phyloP scores from a whole-genome alignment of 805 yeast species.

The Ogataea parapolymorpha region DNA sequence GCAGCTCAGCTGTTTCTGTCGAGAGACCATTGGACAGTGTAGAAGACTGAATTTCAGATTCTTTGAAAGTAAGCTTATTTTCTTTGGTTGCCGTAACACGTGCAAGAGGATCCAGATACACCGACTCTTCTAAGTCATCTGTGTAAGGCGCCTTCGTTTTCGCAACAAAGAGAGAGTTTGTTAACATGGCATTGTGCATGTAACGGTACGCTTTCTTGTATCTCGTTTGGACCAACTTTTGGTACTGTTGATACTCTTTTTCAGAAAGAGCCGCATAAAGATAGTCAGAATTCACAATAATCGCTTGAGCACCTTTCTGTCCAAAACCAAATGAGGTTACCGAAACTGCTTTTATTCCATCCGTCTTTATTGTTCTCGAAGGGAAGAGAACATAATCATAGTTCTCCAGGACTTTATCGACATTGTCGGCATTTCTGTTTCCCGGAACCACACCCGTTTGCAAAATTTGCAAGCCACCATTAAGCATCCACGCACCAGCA shows the following conservation, averaged over 20 bases:
- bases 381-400: constrained; percentile 91
- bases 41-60: constrained; percentile 47
- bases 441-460: constrained; percentile 96
- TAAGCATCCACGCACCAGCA: constrained; percentile 99
- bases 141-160: constrained; percentile 92
- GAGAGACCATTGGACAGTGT: constrained; percentile 46
- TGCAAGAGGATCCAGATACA: constrained; percentile 94
- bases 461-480: constrained; percentile 93
- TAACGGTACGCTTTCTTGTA: constrained; percentile 89
- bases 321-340: constrained; percentile 98
- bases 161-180: constrained; percentile 86
- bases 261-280: constrained; percentile 78
- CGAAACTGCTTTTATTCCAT: constrained; percentile 96
- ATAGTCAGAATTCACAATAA: constrained; percentile 90
- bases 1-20: constrained; percentile 60
- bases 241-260: constrained; percentile 68
- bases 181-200: constrained; percentile 92
- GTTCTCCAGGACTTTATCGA: constrained; percentile 78
- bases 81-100: constrained; percentile 48
- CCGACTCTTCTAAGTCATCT: constrained; percentile 82
- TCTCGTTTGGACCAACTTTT: constrained; percentile 67
- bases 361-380: constrained; percentile 88
- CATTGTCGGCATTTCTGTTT: constrained; percentile 96
- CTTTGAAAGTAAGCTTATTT: constrained; percentile 43
- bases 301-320: constrained; percentile 97